These are phyloP conservation scores for Catunica adiposa DNA, from an alignment of 2,329 filamentous ascomycete genomes.

Conservation along the genomic window DNA sequence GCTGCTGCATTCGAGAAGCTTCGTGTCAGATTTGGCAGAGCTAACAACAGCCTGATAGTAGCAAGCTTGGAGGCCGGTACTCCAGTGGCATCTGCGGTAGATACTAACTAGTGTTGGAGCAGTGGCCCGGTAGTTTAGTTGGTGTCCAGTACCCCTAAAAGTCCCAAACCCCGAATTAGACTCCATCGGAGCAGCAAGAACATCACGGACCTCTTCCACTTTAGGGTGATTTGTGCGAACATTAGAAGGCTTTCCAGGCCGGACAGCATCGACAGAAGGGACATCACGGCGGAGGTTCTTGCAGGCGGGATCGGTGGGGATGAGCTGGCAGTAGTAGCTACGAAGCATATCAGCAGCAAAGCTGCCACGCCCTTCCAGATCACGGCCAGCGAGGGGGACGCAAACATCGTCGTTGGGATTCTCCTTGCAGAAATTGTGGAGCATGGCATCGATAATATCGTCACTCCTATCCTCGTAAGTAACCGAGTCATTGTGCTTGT, in stretches of 20 bases:
- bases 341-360: not conserved
- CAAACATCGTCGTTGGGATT: too few relatives aligned
- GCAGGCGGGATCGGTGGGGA: not conserved
- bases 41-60: not conserved
- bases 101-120: not conserved
- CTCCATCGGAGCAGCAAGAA: too few relatives aligned
- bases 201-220: too few relatives aligned
- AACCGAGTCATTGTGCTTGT: not conserved
- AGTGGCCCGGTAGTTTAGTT: not conserved
- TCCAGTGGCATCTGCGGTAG: not conserved
- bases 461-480: not conserved
- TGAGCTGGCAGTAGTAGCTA: not conserved
- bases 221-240: too few relatives aligned
- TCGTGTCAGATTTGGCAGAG: not conserved
- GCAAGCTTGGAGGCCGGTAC: not conserved
- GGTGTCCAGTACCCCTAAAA: not conserved
- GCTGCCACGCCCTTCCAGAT: not conserved
- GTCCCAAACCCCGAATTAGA: not conserved
- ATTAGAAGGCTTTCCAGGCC: too few relatives aligned
- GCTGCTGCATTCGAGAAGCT: too few relatives aligned
- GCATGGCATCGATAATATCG: not conserved
- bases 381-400: not conserved
- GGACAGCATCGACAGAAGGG: not conserved
- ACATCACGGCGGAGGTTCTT: not conserved
- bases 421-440: not conserved